Evolutionary conservation across 1,284 basidiomycete species (phyloP).

Genomic region (Ceratobasidium sp.): DNA sequence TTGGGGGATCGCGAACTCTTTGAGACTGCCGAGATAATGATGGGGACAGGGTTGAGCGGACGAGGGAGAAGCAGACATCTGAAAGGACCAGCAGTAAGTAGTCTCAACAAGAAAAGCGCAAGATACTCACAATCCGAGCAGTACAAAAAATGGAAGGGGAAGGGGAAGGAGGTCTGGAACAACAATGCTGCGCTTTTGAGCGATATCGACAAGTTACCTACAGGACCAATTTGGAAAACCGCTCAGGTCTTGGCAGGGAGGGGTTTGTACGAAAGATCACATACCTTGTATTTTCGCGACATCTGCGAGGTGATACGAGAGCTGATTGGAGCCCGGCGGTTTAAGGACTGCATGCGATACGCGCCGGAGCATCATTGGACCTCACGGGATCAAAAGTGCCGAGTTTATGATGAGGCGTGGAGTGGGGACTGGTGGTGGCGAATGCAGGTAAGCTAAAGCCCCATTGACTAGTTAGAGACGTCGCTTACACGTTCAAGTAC

Average conservation of each 20-base stretch:
- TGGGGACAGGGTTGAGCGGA: slow-evolving; percentile 12
- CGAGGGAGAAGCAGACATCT: slow-evolving; percentile 4
- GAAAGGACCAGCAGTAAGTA: slow-evolving; percentile 15
- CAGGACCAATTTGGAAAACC: slow-evolving; percentile 17
- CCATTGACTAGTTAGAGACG: too few relatives aligned
- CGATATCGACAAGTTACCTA: background rate
- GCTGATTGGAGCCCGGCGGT: background rate
- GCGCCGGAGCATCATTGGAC: slow-evolving; percentile 8
- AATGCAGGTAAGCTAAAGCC: background rate
- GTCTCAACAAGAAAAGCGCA: background rate
- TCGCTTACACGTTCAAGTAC: background rate
- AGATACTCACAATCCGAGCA: background rate
- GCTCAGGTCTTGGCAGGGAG: background rate
- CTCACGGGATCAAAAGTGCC: background rate
- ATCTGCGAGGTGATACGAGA: background rate
- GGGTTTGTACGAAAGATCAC: background rate
- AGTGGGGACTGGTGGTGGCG: slow-evolving; percentile 26
- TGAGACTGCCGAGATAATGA: background rate
- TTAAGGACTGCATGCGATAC: background rate
- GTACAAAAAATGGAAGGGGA: slow-evolving; percentile 5
- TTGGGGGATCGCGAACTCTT: slow-evolving; percentile 7
- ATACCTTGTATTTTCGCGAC: background rate
- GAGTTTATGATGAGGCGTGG: slow-evolving; percentile 17
- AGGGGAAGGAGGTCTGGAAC: slow-evolving; percentile 17
- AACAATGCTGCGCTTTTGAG: slow-evolving; percentile 11